These are phyloP conservation scores for Harrya chromipes DNA, from an alignment of 768 basidiomycete species.

Conservation along the genomic window DNA sequence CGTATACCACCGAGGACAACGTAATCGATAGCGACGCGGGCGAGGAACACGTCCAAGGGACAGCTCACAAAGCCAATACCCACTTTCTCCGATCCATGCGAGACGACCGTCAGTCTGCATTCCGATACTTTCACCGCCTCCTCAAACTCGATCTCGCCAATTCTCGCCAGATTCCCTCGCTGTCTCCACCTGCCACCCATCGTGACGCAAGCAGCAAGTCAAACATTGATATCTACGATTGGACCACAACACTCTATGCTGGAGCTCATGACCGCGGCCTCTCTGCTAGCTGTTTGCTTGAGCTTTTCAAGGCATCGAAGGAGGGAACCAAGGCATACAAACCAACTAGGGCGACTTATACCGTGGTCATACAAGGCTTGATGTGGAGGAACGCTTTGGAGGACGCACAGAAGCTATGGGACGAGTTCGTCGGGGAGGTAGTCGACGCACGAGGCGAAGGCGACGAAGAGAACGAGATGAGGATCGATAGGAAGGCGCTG, in stretches of 20 bases:
- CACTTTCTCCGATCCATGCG: slow-evolving; percentile 41
- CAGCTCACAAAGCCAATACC: slow-evolving; percentile 40
- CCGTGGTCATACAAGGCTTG: slow-evolving; percentile 53
- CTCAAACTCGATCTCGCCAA: slow-evolving; percentile 25
- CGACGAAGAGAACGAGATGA: slow-evolving; percentile 8
- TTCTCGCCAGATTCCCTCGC: slow-evolving; percentile 2
- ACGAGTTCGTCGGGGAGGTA: slow-evolving; percentile 30
- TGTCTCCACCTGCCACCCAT: background rate
- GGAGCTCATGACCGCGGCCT: slow-evolving; percentile 39
- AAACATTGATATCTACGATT: slow-evolving; percentile 42
- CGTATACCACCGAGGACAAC: slow-evolving; percentile 16
- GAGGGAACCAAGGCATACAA: slow-evolving; percentile 28
- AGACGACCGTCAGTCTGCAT: slow-evolving; percentile 42
- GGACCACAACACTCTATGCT: slow-evolving; percentile 46
- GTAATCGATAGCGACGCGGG: background rate
- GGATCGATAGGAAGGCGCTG: slow-evolving; percentile 47
- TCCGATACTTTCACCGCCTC: slow-evolving; percentile 44
- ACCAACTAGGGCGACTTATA: slow-evolving; percentile 48
- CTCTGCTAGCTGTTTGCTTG: slow-evolving; percentile 33
- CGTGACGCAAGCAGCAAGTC: slow-evolving; percentile 17
- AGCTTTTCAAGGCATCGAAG: slow-evolving; percentile 35
- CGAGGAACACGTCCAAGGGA: slow-evolving; percentile 12
- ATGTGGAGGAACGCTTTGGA: slow-evolving; percentile 39
- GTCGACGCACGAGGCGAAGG: background rate
- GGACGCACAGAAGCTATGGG: slow-evolving; percentile 45